Evolutionary conservation across 495 filamentous ascomycete genomes (phyloP).

Genomic region (Aspergillus panamensis): DNA sequence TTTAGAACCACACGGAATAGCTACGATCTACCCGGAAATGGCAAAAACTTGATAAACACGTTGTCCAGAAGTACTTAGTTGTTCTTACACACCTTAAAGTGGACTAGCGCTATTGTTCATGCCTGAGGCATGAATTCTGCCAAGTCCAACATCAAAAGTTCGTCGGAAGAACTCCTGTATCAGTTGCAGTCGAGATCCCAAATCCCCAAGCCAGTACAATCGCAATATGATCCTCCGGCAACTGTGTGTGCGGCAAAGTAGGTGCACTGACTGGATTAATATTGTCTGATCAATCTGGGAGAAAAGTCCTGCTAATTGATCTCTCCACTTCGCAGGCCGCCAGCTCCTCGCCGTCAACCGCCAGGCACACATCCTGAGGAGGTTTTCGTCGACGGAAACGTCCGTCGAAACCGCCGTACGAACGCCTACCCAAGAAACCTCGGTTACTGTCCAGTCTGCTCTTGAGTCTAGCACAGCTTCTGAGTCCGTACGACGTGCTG

Average conservation of each 20-base stretch:
- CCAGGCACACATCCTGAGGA: constrained; percentile 34
- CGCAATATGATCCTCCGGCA: constrained; percentile 46
- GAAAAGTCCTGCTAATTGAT: constrained; percentile 7
- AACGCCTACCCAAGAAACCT: constrained; percentile 14
- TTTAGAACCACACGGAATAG: no score
- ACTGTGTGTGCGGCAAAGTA: constrained; percentile 43
- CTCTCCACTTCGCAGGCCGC: constrained; percentile 34
- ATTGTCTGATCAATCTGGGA: background rate
- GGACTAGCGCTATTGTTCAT: constrained; percentile 14
- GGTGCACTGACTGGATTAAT: constrained; percentile 18
- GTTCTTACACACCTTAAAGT: constrained; percentile 8
- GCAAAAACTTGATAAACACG: background rate
- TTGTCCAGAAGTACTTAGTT: background rate
- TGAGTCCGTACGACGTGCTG: constrained; percentile 1
- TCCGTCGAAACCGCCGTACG: constrained; percentile 27
- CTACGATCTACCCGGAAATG: background rate
- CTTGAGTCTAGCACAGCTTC: constrained; percentile 11
- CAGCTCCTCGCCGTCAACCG: constrained; percentile 39
- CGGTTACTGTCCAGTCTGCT: constrained; percentile 14
- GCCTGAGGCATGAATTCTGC: constrained; percentile 31
- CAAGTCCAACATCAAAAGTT: constrained; percentile 47
- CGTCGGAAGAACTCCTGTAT: constrained; percentile 31
- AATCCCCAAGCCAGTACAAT: constrained; percentile 16
- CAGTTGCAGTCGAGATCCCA: constrained; percentile 6
- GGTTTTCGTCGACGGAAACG: constrained; percentile 38